Conservation (phyloP, 2,329 filamentous ascomycete genomes). For the Aspergillus latus region DNA sequence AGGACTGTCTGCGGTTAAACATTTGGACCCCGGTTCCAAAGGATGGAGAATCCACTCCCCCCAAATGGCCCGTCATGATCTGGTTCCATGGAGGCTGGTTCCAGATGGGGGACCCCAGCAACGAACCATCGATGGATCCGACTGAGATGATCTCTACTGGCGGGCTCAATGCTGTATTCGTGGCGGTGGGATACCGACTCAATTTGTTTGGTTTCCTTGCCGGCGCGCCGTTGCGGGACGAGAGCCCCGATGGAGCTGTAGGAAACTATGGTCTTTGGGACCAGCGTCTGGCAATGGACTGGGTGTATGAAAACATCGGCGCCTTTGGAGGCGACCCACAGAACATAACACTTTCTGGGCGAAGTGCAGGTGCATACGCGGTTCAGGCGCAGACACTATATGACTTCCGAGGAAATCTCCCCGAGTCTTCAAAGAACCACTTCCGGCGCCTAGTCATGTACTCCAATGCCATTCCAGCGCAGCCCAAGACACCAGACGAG, state of each 20-base stretch:
- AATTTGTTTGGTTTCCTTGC: slow-evolving; percentile 53
- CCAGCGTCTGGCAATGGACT: slow-evolving; percentile 52
- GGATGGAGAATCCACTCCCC: slow-evolving; percentile 4
- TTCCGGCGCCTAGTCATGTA: slow-evolving; percentile 44
- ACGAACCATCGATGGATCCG: slow-evolving; percentile 45
- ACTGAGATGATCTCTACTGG: slow-evolving; percentile 40
- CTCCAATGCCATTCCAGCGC: slow-evolving; percentile 49
- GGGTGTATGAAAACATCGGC: slow-evolving; percentile 51
- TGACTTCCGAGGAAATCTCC: slow-evolving; percentile 33
- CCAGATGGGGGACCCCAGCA: slow-evolving; percentile 46
- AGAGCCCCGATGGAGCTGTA: slow-evolving; percentile 24
- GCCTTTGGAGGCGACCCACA: slow-evolving; percentile 48
- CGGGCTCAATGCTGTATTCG: slow-evolving; percentile 41
- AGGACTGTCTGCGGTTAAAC: slow-evolving; percentile 53
- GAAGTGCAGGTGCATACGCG: slow-evolving; percentile 48
- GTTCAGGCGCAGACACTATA: slow-evolving; percentile 37
- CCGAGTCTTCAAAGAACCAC: slow-evolving; percentile 32
- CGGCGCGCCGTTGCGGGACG: slow-evolving; percentile 24
- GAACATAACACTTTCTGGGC: slow-evolving; percentile 49
- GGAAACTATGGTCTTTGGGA: slow-evolving; percentile 51
- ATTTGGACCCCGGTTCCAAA: slow-evolving; percentile 47
- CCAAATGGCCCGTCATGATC: slow-evolving; percentile 35
- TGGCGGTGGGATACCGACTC: slow-evolving; percentile 51
- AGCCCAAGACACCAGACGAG: slow-evolving; percentile 42
- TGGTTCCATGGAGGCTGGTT: slow-evolving; percentile 50